Percentiles rank a stretch among this genome's conserved stretches.
Evolutionary conservation across 129 eudicot species (phyloP).

Genomic region (Flaveria linearis): DNA sequence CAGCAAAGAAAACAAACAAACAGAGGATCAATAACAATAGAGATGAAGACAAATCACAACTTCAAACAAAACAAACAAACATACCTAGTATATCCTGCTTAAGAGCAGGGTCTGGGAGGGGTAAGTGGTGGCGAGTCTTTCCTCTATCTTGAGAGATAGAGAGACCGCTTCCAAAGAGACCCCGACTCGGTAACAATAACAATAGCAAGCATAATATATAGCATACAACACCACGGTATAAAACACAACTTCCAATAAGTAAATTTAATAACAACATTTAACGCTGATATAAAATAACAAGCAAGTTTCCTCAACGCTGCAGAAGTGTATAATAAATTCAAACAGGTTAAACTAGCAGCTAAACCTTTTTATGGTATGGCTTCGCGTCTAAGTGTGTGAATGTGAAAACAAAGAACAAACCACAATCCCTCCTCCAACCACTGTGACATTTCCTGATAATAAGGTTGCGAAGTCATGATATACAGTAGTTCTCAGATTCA

Average conservation of each 20-base stretch:
- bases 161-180: too few species aligned
- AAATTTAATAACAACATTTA: background rate
- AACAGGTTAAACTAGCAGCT: background rate
- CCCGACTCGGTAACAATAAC: too few species aligned
- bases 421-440: conserved; percentile 1
- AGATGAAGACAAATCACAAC: background rate
- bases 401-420: background rate
- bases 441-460: background rate
- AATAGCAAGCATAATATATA: too few species aligned
- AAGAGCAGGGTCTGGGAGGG: too few species aligned
- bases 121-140: too few species aligned
- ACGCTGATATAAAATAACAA: background rate
- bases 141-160: too few species aligned
- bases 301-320: background rate
- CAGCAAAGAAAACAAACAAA: conserved; percentile 42
- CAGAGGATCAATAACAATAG: conserved; percentile 37
- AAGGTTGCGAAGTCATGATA: background rate
- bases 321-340: background rate
- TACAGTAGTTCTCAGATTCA: background rate
- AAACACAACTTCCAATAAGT: background rate
- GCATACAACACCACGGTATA: too few species aligned
- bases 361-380: background rate
- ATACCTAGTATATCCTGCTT: too few species aligned
- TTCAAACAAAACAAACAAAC: too few species aligned
- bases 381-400: background rate